These are phyloP conservation scores for Acrodontium crateriforme DNA, from an alignment of 2,329 filamentous ascomycete species.

Conservation along the genomic window DNA sequence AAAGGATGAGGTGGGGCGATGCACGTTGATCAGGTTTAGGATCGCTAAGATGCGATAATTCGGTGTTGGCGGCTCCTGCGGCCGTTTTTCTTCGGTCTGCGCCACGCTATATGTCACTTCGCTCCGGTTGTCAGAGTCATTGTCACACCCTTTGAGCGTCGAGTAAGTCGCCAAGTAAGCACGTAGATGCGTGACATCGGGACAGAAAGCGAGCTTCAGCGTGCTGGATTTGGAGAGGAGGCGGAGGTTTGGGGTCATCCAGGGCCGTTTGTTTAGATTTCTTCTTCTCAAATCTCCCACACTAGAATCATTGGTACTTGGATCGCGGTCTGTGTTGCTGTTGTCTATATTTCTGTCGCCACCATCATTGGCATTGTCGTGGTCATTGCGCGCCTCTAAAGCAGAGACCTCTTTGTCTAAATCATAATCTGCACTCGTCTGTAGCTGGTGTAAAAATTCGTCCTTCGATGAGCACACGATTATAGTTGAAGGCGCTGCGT, in stretches of 20 bases:
- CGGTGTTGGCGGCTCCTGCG: background rate
- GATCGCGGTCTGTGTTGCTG: background rate
- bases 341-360: background rate
- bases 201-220: conserved; percentile 57
- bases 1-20: conserved; percentile 57
- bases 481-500: conserved; percentile 48
- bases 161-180: conserved; percentile 44
- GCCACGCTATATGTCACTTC: no score
- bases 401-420: no score
- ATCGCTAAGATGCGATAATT: conserved; percentile 38
- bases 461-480: conserved; percentile 55
- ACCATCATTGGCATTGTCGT: background rate
- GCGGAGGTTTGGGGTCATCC: conserved; percentile 43
- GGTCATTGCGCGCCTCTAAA: no score
- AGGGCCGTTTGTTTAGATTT: no score
- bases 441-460: conserved; percentile 49
- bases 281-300: no score
- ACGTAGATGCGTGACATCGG: conserved; percentile 63
- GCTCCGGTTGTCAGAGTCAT: no score
- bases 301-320: background rate
- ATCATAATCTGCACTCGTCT: background rate
- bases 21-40: conserved; percentile 52
- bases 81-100: no score
- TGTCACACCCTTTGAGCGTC: no score
- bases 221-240: conserved; percentile 55